Conservation (phyloP, 2,329 filamentous ascomycete species). For the Neurospora sp. region DNA sequence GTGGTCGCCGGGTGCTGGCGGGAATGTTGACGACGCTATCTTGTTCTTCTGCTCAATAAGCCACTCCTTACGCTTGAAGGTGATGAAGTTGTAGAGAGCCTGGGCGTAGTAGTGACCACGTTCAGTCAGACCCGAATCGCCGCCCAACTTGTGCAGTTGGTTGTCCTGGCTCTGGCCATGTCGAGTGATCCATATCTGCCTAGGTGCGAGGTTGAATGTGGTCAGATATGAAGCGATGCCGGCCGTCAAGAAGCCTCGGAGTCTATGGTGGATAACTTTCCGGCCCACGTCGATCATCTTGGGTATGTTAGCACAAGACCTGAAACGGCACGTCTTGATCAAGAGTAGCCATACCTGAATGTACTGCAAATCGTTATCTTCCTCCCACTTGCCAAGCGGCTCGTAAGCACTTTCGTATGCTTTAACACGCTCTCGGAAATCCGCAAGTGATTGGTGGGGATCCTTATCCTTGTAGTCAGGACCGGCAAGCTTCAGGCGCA, state of each 20-base stretch:
- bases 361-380: conserved; percentile 83
- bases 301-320: conserved; percentile 17
- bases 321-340: background rate
- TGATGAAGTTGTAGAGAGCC: conserved; percentile 76
- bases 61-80: conserved; percentile 71
- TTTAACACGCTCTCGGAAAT: conserved; percentile 86
- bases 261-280: conserved; percentile 83
- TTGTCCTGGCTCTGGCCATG: conserved; percentile 92
- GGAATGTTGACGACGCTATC: conserved; percentile 67
- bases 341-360: conserved; percentile 52
- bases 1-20: conserved; percentile 81
- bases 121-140: conserved; percentile 75
- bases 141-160: conserved; percentile 76
- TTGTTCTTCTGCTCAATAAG: conserved; percentile 72
- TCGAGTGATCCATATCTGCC: conserved; percentile 96
- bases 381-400: conserved; percentile 82
- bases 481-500: conserved; percentile 91
- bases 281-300: conserved; percentile 94
- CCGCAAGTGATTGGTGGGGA: conserved; percentile 69
- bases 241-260: conserved; percentile 83
- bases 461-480: conserved; percentile 96
- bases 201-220: conserved; percentile 90
- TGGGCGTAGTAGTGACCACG: conserved; percentile 71
- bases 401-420: conserved; percentile 94
- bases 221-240: conserved; percentile 91